Conservation (phyloP, 179 eudicot species). For the Vitellaria paradoxa region DNA sequence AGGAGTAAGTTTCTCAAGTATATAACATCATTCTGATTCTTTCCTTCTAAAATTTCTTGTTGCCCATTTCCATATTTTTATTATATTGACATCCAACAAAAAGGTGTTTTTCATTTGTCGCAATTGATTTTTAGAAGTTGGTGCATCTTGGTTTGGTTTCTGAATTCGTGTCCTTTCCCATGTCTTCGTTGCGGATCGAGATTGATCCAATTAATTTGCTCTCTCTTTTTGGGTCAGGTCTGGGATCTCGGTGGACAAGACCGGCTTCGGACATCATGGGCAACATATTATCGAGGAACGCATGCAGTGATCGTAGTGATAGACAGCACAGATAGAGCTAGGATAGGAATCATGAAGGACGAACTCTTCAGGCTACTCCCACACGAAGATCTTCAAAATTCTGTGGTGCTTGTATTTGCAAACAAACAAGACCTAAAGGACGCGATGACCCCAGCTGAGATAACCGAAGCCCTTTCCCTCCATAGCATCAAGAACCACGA, state of each 20-base stretch:
- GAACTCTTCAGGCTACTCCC: slow-evolving; percentile 85
- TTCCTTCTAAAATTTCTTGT: too few relatives aligned
- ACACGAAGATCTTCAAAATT: slow-evolving; percentile 77
- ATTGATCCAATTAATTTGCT: not conserved
- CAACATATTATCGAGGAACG: slow-evolving; percentile 95
- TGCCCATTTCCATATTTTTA: too few relatives aligned
- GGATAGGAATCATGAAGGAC: slow-evolving; percentile 90
- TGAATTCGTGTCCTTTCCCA: not conserved
- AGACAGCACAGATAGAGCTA: slow-evolving; percentile 92
- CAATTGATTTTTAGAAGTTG: not conserved
- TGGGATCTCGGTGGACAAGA: slow-evolving; percentile 99
- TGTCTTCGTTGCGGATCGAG: not conserved
- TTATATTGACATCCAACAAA: too few relatives aligned
- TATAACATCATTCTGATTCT: too few relatives aligned
- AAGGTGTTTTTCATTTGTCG: too few relatives aligned
- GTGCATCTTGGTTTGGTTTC: not conserved
- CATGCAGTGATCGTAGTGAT: slow-evolving; percentile 94
- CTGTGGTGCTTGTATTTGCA: slow-evolving; percentile 79
- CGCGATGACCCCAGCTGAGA: slow-evolving; percentile 91
- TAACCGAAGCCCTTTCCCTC: slow-evolving; percentile 89
- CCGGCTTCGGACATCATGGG: slow-evolving; percentile 93
- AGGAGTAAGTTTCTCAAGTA: too few relatives aligned
- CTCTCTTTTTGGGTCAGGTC: slow-evolving; percentile 40
- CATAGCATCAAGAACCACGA: slow-evolving; percentile 92
- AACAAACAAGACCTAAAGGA: slow-evolving; percentile 95